These are phyloP conservation scores for Penicillium herquei DNA, from an alignment of 495 filamentous ascomycete species.

Conservation along the genomic window DNA sequence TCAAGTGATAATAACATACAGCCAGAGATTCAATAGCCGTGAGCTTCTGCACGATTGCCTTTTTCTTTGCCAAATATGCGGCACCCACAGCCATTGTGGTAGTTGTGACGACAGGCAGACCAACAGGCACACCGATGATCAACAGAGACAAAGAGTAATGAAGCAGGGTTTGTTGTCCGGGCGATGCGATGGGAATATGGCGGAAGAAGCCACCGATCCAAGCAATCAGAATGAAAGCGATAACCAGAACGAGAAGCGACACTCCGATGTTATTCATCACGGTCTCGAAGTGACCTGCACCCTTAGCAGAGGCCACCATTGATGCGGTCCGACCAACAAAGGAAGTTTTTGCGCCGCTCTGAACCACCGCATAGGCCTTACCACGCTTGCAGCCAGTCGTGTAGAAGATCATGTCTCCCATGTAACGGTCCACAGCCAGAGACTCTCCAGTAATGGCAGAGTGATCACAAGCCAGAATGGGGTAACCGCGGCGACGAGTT, in stretches of 20 bases:
- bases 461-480: constrained; percentile 67
- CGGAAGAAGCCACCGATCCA: constrained; percentile 77
- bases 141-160: constrained; percentile 72
- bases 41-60: constrained; percentile 95
- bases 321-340: constrained; percentile 71
- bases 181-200: constrained; percentile 62
- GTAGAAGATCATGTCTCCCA: constrained; percentile 67
- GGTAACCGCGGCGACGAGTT: constrained; percentile 42
- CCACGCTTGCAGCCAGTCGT: constrained; percentile 75
- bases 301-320: constrained; percentile 64
- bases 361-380: constrained; percentile 64
- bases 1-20: constrained; percentile 33
- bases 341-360: constrained; percentile 59
- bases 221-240: constrained; percentile 63
- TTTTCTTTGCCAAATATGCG: constrained; percentile 89
- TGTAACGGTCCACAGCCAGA: constrained; percentile 69
- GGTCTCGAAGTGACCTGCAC: constrained; percentile 72
- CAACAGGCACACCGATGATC: constrained; percentile 93
- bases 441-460: constrained; percentile 75
- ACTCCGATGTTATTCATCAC: constrained; percentile 79
- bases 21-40: constrained; percentile 93
- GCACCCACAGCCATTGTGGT: constrained; percentile 97
- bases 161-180: constrained; percentile 54
- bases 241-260: constrained; percentile 62
- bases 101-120: constrained; percentile 92